A percentile compares a stretch with the other conserved stretches of the same genome.
These are phyloP conservation scores for Citrus trifoliata DNA, from an alignment of 345 rosid species.

Conservation along the genomic window DNA sequence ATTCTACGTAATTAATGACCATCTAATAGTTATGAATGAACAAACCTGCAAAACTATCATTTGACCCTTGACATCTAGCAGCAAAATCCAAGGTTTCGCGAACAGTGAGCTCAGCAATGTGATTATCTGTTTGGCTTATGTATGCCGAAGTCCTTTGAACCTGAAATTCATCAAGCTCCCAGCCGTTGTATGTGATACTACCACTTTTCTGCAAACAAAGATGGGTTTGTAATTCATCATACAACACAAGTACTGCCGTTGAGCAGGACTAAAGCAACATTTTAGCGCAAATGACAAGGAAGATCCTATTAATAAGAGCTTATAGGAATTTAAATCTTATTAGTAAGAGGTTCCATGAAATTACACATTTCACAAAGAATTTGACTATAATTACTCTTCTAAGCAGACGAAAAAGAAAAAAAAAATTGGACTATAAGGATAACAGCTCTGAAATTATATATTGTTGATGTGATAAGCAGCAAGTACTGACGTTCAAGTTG, in stretches of 20 bases:
- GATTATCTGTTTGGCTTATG: constrained; percentile 86
- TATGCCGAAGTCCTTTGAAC: constrained; percentile 90
- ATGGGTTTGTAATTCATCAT: not conserved
- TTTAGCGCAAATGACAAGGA: not conserved
- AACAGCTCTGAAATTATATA: not conserved
- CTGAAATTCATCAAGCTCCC: constrained; percentile 54
- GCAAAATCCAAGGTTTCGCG: constrained; percentile 94
- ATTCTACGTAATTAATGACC: not conserved
- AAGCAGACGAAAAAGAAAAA: no score
- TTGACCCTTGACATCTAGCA: constrained; percentile 90
- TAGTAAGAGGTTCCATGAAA: not conserved
- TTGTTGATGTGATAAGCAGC: constrained; percentile 2
- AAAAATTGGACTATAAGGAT: not conserved
- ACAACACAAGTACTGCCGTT: not conserved
- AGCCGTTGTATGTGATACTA: constrained; percentile 71
- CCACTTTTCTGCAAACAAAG: constrained; percentile 55
- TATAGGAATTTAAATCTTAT: not conserved
- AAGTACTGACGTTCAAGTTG: constrained; percentile 47
- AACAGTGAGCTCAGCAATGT: constrained; percentile 84
- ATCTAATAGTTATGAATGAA: not conserved
- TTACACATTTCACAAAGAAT: not conserved
- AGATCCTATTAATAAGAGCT: not conserved
- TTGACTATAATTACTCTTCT: no score
- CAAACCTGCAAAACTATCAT: constrained; percentile 72
- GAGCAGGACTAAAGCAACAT: not conserved